Conservation (phyloP, 2,329 filamentous ascomycete species). For the Curvularia eragrostidis region DNA sequence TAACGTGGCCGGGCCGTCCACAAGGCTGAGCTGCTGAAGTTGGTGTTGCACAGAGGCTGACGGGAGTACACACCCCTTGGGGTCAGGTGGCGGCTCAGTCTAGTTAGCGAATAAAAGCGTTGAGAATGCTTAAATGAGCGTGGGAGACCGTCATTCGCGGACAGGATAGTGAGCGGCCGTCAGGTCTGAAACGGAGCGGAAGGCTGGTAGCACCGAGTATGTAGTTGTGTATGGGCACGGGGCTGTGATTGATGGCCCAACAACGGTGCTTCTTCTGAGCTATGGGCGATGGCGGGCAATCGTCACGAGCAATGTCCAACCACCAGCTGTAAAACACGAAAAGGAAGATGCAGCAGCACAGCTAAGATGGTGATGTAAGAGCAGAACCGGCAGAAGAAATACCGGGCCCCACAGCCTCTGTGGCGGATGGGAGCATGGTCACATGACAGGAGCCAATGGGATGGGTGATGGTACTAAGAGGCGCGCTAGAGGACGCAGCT, state of each 20-base stretch:
- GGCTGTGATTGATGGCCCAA: slow-evolving; percentile 1
- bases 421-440: slow-evolving; percentile 14
- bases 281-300: not conserved
- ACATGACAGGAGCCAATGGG: slow-evolving; percentile 29
- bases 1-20: slow-evolving; percentile 18
- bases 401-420: not conserved
- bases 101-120: slow-evolving; percentile 8
- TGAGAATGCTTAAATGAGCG: not conserved
- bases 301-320: not conserved
- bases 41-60: slow-evolving; percentile 7
- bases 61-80: slow-evolving; percentile 4
- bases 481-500: slow-evolving; percentile 29
- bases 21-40: slow-evolving; percentile 24
- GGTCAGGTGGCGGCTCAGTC: slow-evolving; percentile 10
- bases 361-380: not conserved
- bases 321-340: not conserved
- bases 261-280: not conserved
- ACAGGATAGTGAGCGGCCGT: slow-evolving; percentile 15
- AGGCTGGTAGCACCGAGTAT: slow-evolving; percentile 15
- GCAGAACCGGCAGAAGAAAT: no score
- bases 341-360: not conserved
- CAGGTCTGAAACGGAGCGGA: slow-evolving; percentile 27
- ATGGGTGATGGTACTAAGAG: slow-evolving; percentile 12
- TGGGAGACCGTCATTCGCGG: slow-evolving; percentile 11
- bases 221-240: slow-evolving; percentile 4